These are phyloP conservation scores for Tagetes erecta DNA, from an alignment of 129 eudicot genomes.

Conservation along the genomic window DNA sequence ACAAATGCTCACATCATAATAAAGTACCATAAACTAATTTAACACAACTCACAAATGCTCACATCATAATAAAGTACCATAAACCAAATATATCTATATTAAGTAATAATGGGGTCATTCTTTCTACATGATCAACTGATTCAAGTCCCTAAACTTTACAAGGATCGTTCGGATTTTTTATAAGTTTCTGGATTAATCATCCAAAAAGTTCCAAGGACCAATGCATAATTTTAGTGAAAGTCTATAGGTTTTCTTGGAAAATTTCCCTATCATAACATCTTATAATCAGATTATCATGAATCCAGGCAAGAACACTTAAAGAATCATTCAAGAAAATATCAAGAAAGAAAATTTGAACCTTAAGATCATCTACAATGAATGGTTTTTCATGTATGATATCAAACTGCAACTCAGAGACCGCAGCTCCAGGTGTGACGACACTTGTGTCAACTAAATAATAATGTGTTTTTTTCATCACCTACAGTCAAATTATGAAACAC, in stretches of 20 bases:
- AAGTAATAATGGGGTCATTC: not conserved
- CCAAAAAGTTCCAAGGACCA: not conserved
- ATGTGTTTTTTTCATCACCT: constrained; percentile 99
- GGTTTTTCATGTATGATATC: constrained; percentile 74
- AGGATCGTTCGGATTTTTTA: not conserved
- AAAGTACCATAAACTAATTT: not conserved
- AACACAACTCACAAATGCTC: constrained; percentile 19
- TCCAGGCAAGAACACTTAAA: constrained; percentile 5
- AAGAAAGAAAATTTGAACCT: constrained; percentile 49
- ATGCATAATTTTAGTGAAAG: not conserved
- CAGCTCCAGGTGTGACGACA: constrained; percentile 84
- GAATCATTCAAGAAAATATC: constrained; percentile 6
- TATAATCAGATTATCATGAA: not conserved
- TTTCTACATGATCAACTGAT: not conserved
- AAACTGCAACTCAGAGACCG: constrained; percentile 88
- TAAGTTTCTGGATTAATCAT: not conserved
- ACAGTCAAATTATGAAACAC: constrained; percentile 18
- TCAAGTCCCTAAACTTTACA: not conserved
- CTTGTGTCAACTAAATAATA: constrained; percentile 93
- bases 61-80: constrained; percentile 9
- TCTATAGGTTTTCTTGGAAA: not conserved
- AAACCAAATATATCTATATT: constrained; percentile 6
- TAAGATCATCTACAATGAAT: constrained; percentile 64
- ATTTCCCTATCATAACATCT: not conserved
- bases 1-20: constrained; percentile 1